Base-by-base conservation (phyloP, 108 stramenopile species). In the Nitzschia putrida region DNA sequence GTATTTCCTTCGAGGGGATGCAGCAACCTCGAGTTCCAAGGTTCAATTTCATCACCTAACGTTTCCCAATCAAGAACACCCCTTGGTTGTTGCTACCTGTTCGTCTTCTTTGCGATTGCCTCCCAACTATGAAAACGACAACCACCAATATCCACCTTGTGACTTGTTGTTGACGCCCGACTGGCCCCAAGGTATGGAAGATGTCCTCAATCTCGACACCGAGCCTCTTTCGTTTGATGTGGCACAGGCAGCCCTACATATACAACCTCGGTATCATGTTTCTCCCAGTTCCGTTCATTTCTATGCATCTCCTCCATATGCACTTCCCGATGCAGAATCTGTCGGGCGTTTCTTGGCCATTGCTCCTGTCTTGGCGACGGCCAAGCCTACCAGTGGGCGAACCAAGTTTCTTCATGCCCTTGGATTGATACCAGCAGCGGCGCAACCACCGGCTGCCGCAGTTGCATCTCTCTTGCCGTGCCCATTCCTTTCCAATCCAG, bases 321-420 rank as follows among this genome's bases (percentile, higher is more conserved):
- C 71, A n/a, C 37, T 71, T 20, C 69, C 80, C 10, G 23, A 47
- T 10, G 65, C 57, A 43, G 51, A 70, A 7, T 44, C 44, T 44
- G 76, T 84, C 14, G 85, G 88, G 14, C 70, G 94, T 53, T 89
- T 95, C 63, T 61, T 95, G n/a, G 79, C 89, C 0, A 61, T 92
- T 60, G 83, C 76, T 11, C 47, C 69, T 20, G 91, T 92, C 2
- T 60, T 71, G 34, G 66, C 74, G 22, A 26, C 65, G 10, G 78
- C 73, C 43, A 59, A 73, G 24, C 61, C 79, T 24, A 71, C 83
- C 39, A 90, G 91, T 60, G n/a, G n/a, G n/a, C 20, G 69, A 41
- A 61, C 64, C 29, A 95, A 95, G 73, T 95, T 85, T 53, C 75
- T 95, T 42, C 94, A 95, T 82, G 94, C 94, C 54, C 65, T 95